These are phyloP conservation scores for Neurospora tetrasperma DNA, from an alignment of 495 filamentous ascomycete genomes.

Conservation along the genomic window DNA sequence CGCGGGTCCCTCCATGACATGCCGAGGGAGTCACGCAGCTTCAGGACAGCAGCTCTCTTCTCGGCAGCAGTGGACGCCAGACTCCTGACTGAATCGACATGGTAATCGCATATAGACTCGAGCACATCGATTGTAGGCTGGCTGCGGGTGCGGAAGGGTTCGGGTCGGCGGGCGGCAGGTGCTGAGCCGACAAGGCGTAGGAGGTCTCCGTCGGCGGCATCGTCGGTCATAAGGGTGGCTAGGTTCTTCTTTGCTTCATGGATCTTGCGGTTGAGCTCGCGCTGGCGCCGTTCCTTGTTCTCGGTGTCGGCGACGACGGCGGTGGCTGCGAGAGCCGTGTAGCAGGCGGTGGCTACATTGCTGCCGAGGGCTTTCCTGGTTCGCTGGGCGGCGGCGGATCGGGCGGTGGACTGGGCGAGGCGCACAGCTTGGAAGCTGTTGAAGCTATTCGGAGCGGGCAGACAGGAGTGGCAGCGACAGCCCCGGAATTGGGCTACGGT, in stretches of 20 bases:
- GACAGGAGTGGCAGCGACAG: conserved; percentile 56
- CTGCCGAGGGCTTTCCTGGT: conserved; percentile 43
- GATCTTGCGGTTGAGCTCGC: conserved; percentile 52
- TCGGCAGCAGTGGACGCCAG: background rate
- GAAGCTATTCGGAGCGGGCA: conserved; percentile 39
- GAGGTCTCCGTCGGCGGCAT: conserved; percentile 14
- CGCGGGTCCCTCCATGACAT: conserved; percentile 1
- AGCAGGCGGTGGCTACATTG: conserved; percentile 59
- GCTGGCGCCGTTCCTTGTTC: conserved; percentile 49
- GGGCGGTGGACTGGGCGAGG: conserved; percentile 21
- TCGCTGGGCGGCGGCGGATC: conserved; percentile 23
- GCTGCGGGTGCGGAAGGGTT: background rate
- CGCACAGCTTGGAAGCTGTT: conserved; percentile 39
- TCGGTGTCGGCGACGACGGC: conserved; percentile 56
- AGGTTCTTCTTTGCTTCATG: conserved; percentile 28
- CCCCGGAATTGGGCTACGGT: conserved; percentile 52
- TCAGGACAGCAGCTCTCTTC: background rate
- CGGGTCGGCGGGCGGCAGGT: background rate
- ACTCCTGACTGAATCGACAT: background rate
- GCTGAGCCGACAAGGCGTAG: conserved; percentile 2
- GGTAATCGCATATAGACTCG: conserved; percentile 3
- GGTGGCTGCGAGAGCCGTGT: conserved; percentile 62
- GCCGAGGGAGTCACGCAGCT: conserved; percentile 1
- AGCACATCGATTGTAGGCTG: background rate
- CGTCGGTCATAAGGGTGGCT: conserved; percentile 6